Evolutionary conservation across 73 alveolate species (phyloP).

Genomic region (Tetrahymena borealis): DNA sequence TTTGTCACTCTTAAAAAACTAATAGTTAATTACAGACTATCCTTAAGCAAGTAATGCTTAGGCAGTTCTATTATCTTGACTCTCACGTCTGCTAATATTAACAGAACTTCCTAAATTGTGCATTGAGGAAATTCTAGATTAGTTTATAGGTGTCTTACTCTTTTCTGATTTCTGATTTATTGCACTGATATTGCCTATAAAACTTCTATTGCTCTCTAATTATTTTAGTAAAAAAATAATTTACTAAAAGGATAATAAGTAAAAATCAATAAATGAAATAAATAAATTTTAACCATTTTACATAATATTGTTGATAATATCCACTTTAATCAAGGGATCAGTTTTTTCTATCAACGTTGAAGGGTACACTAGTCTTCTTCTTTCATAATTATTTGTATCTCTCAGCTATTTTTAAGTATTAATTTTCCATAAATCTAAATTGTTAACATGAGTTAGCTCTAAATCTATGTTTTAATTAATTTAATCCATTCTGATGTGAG

Average conservation of each 20-base stretch:
- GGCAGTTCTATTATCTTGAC: background rate
- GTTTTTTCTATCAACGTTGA: background rate
- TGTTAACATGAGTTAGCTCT: background rate
- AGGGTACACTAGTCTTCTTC: background rate
- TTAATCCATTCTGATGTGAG: background rate
- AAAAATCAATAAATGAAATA: background rate
- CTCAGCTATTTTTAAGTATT: background rate
- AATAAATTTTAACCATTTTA: background rate
- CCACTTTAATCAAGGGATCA: background rate
- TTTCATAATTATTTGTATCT: background rate
- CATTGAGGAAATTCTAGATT: background rate
- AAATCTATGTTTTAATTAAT: background rate
- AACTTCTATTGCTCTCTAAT: background rate
- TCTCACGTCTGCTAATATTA: background rate
- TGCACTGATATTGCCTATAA: background rate
- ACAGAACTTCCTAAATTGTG: background rate
- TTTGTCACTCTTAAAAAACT: background rate
- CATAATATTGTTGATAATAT: background rate
- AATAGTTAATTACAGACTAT: background rate
- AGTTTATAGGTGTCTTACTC: background rate
- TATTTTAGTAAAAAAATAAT: background rate
- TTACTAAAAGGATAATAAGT: background rate
- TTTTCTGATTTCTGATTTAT: background rate
- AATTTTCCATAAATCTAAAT: background rate
- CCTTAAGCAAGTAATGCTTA: background rate